Percentiles rank a stretch among this genome's conserved stretches.
Conservation (phyloP, 371 early-diverging fungal species). For the Mucor saturninus region DNA sequence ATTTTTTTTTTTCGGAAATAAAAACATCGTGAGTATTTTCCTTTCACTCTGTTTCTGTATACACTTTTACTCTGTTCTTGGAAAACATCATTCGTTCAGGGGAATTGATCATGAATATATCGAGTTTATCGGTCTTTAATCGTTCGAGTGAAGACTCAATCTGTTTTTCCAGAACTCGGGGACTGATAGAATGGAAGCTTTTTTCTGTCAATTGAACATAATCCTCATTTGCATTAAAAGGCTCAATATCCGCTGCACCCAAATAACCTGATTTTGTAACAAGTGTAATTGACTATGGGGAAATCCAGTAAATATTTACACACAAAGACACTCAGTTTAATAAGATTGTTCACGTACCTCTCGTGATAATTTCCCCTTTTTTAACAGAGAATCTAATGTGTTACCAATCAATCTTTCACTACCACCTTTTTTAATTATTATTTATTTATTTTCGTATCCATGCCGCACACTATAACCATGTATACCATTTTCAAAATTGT, state of each 20-base stretch:
- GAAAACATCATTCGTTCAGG: conserved; percentile 78
- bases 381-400: conserved; percentile 48
- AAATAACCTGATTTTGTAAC: conserved; percentile 79
- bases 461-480: neutral
- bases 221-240: conserved; percentile 30
- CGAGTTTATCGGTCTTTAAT: conserved; percentile 62
- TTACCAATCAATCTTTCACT: conserved; percentile 69
- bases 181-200: conserved; percentile 71
- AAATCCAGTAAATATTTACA: too few relatives aligned
- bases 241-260: conserved; percentile 25
- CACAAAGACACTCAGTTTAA: conserved; percentile 12
- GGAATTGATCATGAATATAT: conserved; percentile 80
- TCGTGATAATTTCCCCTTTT: conserved; percentile 35
- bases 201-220: conserved; percentile 60
- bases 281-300: conserved; percentile 57
- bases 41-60: neutral
- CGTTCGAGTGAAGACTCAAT: conserved; percentile 65
- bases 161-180: conserved; percentile 62
- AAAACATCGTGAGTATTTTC: too few relatives aligned
- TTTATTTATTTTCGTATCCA: neutral
- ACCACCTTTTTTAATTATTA: conserved; percentile 38
- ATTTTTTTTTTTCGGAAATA: neutral
- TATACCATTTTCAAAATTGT: conserved; percentile 75
- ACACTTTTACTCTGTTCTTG: conserved; percentile 41
- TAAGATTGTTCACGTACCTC: conserved; percentile 49